These are phyloP conservation scores for Beauveria australis DNA, from an alignment of 2,329 filamentous ascomycete genomes.

Conservation along the genomic window DNA sequence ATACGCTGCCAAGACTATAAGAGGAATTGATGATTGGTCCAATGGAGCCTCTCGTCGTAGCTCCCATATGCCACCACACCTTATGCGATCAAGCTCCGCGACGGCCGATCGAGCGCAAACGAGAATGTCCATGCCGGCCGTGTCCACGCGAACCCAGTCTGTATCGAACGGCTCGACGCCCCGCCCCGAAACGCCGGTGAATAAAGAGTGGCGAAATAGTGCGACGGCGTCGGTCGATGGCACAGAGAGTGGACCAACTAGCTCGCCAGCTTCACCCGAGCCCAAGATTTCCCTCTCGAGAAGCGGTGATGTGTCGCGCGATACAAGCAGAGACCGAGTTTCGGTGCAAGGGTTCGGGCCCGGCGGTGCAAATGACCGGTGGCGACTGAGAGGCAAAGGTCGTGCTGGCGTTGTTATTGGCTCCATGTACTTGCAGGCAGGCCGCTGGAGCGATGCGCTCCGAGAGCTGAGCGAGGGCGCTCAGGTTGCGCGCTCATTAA, in stretches of 20 bases:
- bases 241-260: constrained; percentile 27
- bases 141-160: constrained; percentile 37
- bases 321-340: constrained; percentile 47
- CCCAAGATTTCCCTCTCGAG: constrained; percentile 29
- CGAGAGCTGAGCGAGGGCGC: constrained; percentile 77
- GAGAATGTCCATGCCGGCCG: constrained; percentile 78
- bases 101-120: constrained; percentile 52
- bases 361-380: constrained; percentile 65
- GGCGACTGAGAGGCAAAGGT: constrained; percentile 72
- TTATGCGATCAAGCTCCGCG: constrained; percentile 46
- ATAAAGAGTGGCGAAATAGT: constrained; percentile 37
- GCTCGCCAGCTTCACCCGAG: constrained; percentile 34
- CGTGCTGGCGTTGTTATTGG: constrained; percentile 73
- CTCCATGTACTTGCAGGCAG: constrained; percentile 79
- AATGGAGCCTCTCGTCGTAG: constrained; percentile 39
- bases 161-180: constrained; percentile 39
- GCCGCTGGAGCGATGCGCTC: constrained; percentile 82
- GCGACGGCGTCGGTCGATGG: constrained; percentile 42
- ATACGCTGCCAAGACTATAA: constrained; percentile 32
- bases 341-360: constrained; percentile 65
- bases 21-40: constrained; percentile 32
- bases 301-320: constrained; percentile 36
- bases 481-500: constrained; percentile 64
- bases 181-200: constrained; percentile 39
- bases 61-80: constrained; percentile 39